phyloP scores from a whole-genome alignment of 805 yeast species.

The Babjeviella inositovora region DNA sequence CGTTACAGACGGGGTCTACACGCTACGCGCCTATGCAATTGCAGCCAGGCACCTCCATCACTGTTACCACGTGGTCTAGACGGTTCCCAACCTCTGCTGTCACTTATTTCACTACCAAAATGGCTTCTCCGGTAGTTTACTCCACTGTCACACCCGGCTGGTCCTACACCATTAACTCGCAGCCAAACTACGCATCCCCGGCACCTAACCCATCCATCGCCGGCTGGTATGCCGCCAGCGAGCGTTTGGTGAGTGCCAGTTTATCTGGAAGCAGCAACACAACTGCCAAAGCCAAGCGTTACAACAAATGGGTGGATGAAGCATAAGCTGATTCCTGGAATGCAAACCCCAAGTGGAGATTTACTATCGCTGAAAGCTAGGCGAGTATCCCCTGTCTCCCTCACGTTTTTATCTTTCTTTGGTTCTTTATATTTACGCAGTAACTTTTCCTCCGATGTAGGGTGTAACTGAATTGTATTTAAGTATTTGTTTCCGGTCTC shows the following conservation, averaged over 20 bases:
- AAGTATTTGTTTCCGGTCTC: too few species aligned
- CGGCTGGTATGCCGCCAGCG: constrained; percentile 50
- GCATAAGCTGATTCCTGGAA: too few species aligned
- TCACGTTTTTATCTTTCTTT: too few species aligned
- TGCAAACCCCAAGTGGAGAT: too few species aligned
- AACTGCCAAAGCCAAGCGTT: too few species aligned
- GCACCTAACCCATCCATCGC: constrained; percentile 52
- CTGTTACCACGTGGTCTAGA: constrained; percentile 51
- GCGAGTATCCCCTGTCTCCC: too few species aligned
- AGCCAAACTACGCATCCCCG: constrained; percentile 52
- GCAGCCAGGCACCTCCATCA: constrained; percentile 65
- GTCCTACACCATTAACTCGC: constrained; percentile 51
- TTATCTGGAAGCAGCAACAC: background rate
- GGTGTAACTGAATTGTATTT: too few species aligned
- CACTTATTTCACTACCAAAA: constrained; percentile 34
- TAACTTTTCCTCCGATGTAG: too few species aligned
- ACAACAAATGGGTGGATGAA: too few species aligned
- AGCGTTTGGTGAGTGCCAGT: constrained; percentile 16
- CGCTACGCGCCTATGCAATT: constrained; percentile 88
- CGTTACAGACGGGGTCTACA: constrained; percentile 61
- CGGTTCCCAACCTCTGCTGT: constrained; percentile 55
- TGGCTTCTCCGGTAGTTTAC: constrained; percentile 20
- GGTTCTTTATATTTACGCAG: too few species aligned
- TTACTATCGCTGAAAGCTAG: too few species aligned
- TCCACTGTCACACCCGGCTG: constrained; percentile 82